A percentile compares a stretch with the other conserved stretches of the same genome.
phyloP scores from a whole-genome alignment of 306 rosid genomes.

The Dalbergia oliveri region DNA sequence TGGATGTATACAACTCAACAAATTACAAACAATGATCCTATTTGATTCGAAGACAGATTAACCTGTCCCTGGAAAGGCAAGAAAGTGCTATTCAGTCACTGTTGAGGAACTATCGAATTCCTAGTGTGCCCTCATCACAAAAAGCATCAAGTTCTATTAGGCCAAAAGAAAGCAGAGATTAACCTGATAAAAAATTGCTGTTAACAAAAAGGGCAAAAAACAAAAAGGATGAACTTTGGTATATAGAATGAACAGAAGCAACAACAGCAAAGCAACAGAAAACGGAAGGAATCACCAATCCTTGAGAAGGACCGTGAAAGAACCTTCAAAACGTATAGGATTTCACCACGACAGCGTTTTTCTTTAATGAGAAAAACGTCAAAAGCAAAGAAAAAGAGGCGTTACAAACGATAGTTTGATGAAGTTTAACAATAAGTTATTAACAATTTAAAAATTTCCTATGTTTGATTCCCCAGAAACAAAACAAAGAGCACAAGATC shows the following conservation, averaged over 20 bases:
- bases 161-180: slow-evolving; percentile 19
- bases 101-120: slow-evolving; percentile 10
- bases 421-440: slow-evolving; percentile 2
- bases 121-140: slow-evolving; percentile 19
- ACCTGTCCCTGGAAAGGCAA: slow-evolving; percentile 67
- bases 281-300: slow-evolving; percentile 31
- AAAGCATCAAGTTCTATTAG: slow-evolving; percentile 23
- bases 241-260: slow-evolving; percentile 36
- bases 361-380: not conserved
- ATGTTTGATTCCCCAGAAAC: slow-evolving; percentile 6
- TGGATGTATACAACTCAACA: slow-evolving; percentile 32
- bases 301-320: slow-evolving; percentile 16
- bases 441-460: not conserved
- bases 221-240: not conserved
- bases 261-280: slow-evolving; percentile 29
- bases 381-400: slow-evolving; percentile 29
- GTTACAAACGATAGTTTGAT: not conserved
- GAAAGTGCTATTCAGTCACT: slow-evolving; percentile 33
- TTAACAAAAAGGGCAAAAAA: slow-evolving; percentile 1
- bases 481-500: slow-evolving; percentile 20
- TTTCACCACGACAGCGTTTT: not conserved
- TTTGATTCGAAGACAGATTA: slow-evolving; percentile 32
- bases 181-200: not conserved
- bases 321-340: not conserved
- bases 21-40: slow-evolving; percentile 25